Base-by-base conservation (phyloP, 768 basidiomycete species). In the Mycena rebaudengoi region DNA sequence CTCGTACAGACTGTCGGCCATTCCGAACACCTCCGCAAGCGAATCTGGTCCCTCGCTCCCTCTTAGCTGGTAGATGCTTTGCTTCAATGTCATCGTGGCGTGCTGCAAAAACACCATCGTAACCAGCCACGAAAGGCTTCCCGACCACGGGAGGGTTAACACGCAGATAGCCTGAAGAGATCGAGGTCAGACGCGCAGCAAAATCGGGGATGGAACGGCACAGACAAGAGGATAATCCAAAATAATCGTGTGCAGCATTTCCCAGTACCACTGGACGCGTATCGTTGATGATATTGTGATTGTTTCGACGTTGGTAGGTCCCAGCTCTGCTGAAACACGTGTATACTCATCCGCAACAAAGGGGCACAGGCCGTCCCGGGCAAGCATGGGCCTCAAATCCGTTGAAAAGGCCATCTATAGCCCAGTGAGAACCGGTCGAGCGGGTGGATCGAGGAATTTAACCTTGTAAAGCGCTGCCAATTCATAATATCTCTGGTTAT, bases 241-340 rank as follows among this genome's bases (percentile, higher is more conserved):
- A 2, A 71, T 70, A 32, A 73, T 8, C 2, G 40, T 55, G 29
- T 57, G 30, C 32, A 76, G n/a, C 29, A 76, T 29, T 16, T 72
- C 67, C 76, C 76, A 78, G 37, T 65, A 57, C 74, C 74, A 77
- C n/a, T 70, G 75, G 7, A 72, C 69, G 7, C 57, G 52, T 0
- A 48, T 43, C 4, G 11, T 25, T 5, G 23, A 5, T 28, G 45
- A 51, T 7, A 65, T 48, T 23, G 39, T 14, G 23, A 62, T 6
- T 28, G 62, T 50, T 23, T 59, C 56, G 26, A 65, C 54, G 2
- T 62, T 70, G 13, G 46, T 37, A 32, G 68, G 37, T 0, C 71
- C 75, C 6, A 78, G 41, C 18, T 25, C 23, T 10, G 55, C 33
- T 21, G 70, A 69, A 0, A 67, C 66, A 29, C 69, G 67, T 16